Percentiles rank a stretch among this genome's conserved stretches.
These are phyloP conservation scores for Globisporangium spinosum DNA, from an alignment of 352 stramenopile genomes.

Conservation along the genomic window DNA sequence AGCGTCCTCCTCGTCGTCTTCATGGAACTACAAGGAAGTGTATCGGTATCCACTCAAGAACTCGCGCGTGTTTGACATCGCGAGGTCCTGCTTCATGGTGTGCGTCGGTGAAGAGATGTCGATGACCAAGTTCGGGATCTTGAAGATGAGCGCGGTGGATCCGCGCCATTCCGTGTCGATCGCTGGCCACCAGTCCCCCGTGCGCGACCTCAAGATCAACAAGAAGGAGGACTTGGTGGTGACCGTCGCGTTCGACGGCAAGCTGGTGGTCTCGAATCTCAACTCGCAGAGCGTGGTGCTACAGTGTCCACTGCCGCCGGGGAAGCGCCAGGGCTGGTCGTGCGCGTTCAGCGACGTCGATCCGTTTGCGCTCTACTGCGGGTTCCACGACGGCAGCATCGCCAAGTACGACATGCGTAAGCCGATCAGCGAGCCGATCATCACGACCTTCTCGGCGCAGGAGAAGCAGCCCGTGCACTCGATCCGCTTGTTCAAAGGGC, in stretches of 20 bases:
- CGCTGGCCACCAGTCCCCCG: constrained; percentile 34
- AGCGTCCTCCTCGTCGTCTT: neutral
- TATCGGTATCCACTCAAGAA: constrained; percentile 33
- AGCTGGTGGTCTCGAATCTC: constrained; percentile 47
- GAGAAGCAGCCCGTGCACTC: constrained; percentile 55
- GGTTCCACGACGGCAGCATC: constrained; percentile 49
- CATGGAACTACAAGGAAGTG: constrained; percentile 36
- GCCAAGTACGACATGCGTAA: constrained; percentile 53
- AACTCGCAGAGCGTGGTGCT: constrained; percentile 37
- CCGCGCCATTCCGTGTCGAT: constrained; percentile 28
- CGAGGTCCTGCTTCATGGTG: constrained; percentile 37
- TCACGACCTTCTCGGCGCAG: constrained; percentile 32
- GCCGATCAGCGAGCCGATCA: constrained; percentile 22
- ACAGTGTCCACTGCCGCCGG: constrained; percentile 32
- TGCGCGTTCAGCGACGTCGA: constrained; percentile 40
- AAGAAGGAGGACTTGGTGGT: constrained; percentile 30
- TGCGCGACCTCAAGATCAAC: constrained; percentile 59
- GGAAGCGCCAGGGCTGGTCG: constrained; percentile 50
- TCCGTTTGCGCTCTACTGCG: constrained; percentile 43
- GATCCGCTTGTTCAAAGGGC: constrained; percentile 31
- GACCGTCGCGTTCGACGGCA: constrained; percentile 59
- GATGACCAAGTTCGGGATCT: constrained; percentile 29
- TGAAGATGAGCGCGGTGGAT: constrained; percentile 44
- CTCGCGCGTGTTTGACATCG: constrained; percentile 56
- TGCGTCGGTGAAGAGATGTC: constrained; percentile 48